Conservation (phyloP, 768 basidiomycete genomes). For the Boletus huronensis region DNA sequence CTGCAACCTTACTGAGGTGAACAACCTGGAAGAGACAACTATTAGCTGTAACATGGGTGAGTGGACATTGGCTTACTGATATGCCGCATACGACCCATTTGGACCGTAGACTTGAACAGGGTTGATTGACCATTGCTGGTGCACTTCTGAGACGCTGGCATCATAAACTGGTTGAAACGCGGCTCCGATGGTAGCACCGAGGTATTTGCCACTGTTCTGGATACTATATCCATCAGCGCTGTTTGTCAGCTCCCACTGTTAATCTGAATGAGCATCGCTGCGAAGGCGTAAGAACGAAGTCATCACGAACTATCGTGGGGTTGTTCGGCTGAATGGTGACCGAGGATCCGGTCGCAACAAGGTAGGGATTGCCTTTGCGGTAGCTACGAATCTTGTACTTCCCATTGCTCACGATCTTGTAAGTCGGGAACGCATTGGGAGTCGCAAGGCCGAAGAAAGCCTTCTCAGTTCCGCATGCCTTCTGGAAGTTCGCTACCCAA, state of each 20-base stretch:
- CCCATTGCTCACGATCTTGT: not conserved
- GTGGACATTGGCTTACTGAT: not conserved
- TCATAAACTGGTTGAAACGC: not conserved
- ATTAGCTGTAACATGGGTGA: not conserved
- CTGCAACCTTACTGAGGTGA: not conserved
- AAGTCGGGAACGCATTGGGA: not conserved
- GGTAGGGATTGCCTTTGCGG: not conserved
- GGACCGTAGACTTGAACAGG: not conserved
- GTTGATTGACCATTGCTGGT: not conserved
- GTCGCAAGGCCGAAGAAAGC: not conserved
- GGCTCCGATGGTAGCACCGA: not conserved
- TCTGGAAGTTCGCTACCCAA: not conserved
- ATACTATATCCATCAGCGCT: not conserved
- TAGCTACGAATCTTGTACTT: constrained; percentile 4
- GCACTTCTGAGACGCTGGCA: not conserved
- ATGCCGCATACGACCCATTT: not conserved
- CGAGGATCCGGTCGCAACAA: not conserved
- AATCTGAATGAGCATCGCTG: not conserved
- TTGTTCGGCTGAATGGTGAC: not conserved
- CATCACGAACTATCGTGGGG: not conserved
- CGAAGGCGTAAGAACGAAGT: too few species aligned
- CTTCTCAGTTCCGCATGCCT: not conserved
- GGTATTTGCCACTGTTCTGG: not conserved
- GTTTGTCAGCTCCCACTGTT: constrained; percentile 1
- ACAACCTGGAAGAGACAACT: not conserved